Conservation (phyloP, 805 yeast genomes). For the Blastobotrys parvus region DNA sequence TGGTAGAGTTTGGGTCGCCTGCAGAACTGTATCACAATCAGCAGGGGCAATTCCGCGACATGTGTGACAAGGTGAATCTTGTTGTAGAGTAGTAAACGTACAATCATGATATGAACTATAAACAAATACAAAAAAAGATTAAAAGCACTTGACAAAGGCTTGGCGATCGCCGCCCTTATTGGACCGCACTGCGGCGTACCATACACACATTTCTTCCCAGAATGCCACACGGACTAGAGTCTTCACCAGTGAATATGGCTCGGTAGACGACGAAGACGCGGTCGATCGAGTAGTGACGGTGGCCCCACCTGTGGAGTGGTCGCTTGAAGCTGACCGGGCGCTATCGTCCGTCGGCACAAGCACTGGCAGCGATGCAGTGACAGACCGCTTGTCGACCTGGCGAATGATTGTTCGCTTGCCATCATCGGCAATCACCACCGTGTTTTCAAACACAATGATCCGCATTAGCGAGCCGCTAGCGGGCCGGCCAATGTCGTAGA, state of each 20-base stretch:
- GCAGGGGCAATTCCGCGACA: constrained; percentile 35
- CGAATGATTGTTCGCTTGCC: constrained; percentile 4
- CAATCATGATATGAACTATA: too few relatives aligned
- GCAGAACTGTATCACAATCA: constrained; percentile 21
- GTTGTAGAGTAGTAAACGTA: too few relatives aligned
- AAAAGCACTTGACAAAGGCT: constrained; percentile 3
- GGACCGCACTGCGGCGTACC: constrained; percentile 1
- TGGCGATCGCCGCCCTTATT: constrained; percentile 4
- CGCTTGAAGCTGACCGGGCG: background rate
- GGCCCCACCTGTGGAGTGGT: background rate
- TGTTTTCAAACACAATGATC: constrained; percentile 9
- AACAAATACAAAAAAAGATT: too few relatives aligned
- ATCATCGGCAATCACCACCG: constrained; percentile 9
- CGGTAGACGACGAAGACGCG: background rate
- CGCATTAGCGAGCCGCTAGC: constrained; percentile 8
- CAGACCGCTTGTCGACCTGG: constrained; percentile 1
- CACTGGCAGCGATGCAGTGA: constrained; percentile 1
- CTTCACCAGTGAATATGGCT: background rate
- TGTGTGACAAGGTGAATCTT: too few relatives aligned
- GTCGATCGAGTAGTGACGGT: background rate
- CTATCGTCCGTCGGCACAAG: background rate
- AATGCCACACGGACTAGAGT: constrained; percentile 4
- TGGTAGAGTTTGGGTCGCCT: constrained; percentile 67
- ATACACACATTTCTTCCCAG: constrained; percentile 1
- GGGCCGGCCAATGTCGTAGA: constrained; percentile 6